Evolutionary conservation across 805 yeast species (phyloP).

Genomic region (Candida succiphila): DNA sequence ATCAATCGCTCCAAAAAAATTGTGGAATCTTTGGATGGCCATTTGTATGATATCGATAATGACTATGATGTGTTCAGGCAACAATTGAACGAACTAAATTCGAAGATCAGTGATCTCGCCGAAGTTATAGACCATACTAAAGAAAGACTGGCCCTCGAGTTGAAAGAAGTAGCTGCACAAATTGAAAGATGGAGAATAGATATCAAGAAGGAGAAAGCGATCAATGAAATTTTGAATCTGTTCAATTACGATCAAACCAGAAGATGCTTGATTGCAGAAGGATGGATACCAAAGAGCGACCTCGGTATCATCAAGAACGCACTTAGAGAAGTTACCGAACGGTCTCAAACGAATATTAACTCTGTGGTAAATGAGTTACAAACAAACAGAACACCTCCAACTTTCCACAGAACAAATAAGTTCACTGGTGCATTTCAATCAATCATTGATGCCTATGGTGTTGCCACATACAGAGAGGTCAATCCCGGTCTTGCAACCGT

Average conservation of each 20-base stretch:
- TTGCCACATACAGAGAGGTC: conserved; percentile 66
- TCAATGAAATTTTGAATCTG: conserved; percentile 67
- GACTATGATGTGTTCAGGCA: conserved; percentile 29
- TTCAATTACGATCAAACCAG: conserved; percentile 78
- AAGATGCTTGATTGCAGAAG: conserved; percentile 85
- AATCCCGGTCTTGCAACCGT: conserved; percentile 70
- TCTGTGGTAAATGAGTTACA: conserved; percentile 49
- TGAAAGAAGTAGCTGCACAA: conserved; percentile 67
- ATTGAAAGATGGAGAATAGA: conserved; percentile 64
- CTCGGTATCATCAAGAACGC: conserved; percentile 55
- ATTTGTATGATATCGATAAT: conserved; percentile 48
- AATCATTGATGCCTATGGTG: conserved; percentile 70
- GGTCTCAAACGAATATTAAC: conserved; percentile 31
- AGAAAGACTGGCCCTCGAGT: conserved; percentile 64
- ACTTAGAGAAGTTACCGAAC: conserved; percentile 52
- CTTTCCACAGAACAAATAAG: conserved; percentile 61
- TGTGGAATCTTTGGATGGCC: conserved; percentile 84
- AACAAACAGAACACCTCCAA: conserved; percentile 63
- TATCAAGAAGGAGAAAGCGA: conserved; percentile 71
- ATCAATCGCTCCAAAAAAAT: conserved; percentile 64
- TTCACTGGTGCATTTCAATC: conserved; percentile 61
- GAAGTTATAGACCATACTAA: conserved; percentile 57
- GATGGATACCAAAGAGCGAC: conserved; percentile 89
- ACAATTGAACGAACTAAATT: conserved; percentile 41
- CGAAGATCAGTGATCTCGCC: conserved; percentile 25